Evolutionary conservation across 495 filamentous ascomycete genomes (phyloP).

Genomic region (Penicillium herquei): DNA sequence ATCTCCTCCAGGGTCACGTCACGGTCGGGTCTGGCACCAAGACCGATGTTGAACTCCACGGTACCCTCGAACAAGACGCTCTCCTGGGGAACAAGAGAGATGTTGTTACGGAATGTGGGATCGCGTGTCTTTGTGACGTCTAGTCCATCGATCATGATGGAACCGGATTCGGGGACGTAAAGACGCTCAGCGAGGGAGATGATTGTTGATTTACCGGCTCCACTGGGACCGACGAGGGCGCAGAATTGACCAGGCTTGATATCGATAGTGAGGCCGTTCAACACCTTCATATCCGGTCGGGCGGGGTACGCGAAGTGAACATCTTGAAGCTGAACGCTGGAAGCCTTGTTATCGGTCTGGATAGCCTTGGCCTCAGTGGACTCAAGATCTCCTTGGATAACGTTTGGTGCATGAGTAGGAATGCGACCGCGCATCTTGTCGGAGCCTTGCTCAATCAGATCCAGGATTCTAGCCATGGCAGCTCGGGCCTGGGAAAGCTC

Average conservation of each 20-base stretch:
- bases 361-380: conserved; percentile 16
- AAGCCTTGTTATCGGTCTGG: conserved; percentile 1
- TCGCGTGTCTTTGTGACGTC: conserved; percentile 36
- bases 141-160: conserved; percentile 39
- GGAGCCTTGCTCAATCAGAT: conserved; percentile 47
- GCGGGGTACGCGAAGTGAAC: conserved; percentile 62
- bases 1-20: conserved; percentile 50
- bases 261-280: conserved; percentile 52
- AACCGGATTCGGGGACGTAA: conserved; percentile 47
- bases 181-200: conserved; percentile 60
- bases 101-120: conserved; percentile 44
- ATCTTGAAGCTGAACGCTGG: conserved; percentile 51
- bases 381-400: conserved; percentile 6
- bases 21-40: conserved; percentile 45
- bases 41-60: conserved; percentile 52
- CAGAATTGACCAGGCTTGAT: conserved; percentile 58
- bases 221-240: conserved; percentile 60
- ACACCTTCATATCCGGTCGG: conserved; percentile 51
- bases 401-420: background rate
- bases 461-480: conserved; percentile 46
- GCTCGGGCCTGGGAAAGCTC: conserved; percentile 54
- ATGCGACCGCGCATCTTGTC: conserved; percentile 32
- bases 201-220: conserved; percentile 62
- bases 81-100: conserved; percentile 57
- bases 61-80: conserved; percentile 53